phyloP scores from a whole-genome alignment of 2,329 filamentous ascomycete genomes.

The Coniochaeta sp. region DNA sequence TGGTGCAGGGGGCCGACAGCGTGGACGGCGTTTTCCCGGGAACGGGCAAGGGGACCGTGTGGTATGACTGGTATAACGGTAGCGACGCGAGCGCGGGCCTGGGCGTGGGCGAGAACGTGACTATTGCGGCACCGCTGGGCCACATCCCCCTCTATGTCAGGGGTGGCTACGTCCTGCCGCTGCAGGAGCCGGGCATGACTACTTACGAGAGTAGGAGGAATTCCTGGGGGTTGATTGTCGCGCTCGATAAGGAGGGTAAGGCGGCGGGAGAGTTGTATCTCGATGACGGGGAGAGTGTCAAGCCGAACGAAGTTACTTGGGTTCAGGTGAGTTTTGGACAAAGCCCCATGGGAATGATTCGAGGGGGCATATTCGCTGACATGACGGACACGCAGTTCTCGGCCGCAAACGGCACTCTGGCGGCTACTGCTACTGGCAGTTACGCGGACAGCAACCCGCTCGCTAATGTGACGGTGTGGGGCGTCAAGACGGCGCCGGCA shows the following conservation, averaged over 20 bases:
- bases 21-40: slow-evolving; percentile 67
- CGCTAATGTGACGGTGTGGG: slow-evolving; percentile 56
- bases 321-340: slow-evolving; percentile 40
- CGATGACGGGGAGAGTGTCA: slow-evolving; percentile 66
- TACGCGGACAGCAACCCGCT: slow-evolving; percentile 52
- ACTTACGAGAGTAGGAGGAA: slow-evolving; percentile 55
- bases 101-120: slow-evolving; percentile 28
- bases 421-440: slow-evolving; percentile 38
- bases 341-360: too few relatives aligned
- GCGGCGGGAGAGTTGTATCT: slow-evolving; percentile 61
- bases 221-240: slow-evolving; percentile 60
- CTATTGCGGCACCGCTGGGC: slow-evolving; percentile 43
- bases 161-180: slow-evolving; percentile 60
- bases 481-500: slow-evolving; percentile 32
- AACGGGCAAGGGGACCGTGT: slow-evolving; percentile 43
- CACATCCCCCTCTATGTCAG: slow-evolving; percentile 67
- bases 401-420: slow-evolving; percentile 31
- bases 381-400: slow-evolving; percentile 12
- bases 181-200: slow-evolving; percentile 62
- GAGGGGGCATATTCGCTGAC: slow-evolving; percentile 3
- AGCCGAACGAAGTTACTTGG: slow-evolving; percentile 45
- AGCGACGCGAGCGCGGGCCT: slow-evolving; percentile 34
- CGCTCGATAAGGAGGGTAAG: slow-evolving; percentile 44
- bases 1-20: slow-evolving; percentile 52
- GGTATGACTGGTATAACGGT: slow-evolving; percentile 78